These are phyloP conservation scores for Peniophora sp. DNA, from an alignment of 1,284 basidiomycete species.

Conservation along the genomic window DNA sequence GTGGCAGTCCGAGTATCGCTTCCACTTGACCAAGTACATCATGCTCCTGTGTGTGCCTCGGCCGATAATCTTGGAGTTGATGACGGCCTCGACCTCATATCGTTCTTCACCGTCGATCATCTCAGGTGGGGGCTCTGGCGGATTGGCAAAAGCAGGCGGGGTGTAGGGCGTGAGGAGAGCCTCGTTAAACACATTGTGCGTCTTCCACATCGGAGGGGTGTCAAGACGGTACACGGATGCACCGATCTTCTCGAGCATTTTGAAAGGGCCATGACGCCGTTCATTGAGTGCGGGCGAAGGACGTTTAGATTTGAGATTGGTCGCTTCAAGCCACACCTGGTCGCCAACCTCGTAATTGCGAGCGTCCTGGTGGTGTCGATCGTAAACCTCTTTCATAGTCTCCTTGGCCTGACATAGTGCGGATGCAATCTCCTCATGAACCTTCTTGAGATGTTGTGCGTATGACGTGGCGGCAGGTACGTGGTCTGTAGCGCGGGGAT, in stretches of 20 bases:
- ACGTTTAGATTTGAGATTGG: background rate
- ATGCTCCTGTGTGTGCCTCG: too few species aligned
- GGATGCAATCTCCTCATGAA: background rate
- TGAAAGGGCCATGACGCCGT: background rate
- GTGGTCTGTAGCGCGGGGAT: constrained; percentile 14
- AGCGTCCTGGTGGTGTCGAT: background rate
- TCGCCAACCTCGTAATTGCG: background rate
- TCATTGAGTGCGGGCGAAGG: background rate
- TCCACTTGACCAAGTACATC: too few species aligned
- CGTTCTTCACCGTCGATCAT: background rate
- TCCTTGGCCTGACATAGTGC: background rate
- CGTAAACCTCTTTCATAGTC: background rate
- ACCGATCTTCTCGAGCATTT: background rate
- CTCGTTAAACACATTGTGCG: background rate
- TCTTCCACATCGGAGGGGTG: background rate
- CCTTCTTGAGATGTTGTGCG: background rate
- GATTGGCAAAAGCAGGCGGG: background rate
- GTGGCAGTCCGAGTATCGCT: too few species aligned
- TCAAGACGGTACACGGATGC: background rate
- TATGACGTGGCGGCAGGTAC: background rate
- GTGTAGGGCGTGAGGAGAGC: background rate
- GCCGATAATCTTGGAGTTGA: background rate
- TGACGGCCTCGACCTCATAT: background rate
- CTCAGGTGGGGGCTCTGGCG: background rate
- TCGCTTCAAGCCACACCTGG: background rate